Evolutionary conservation across 768 basidiomycete genomes (phyloP), one percentile per base, ranked within the genome.

Genomic region (Naganishia vishniacii): DNA sequence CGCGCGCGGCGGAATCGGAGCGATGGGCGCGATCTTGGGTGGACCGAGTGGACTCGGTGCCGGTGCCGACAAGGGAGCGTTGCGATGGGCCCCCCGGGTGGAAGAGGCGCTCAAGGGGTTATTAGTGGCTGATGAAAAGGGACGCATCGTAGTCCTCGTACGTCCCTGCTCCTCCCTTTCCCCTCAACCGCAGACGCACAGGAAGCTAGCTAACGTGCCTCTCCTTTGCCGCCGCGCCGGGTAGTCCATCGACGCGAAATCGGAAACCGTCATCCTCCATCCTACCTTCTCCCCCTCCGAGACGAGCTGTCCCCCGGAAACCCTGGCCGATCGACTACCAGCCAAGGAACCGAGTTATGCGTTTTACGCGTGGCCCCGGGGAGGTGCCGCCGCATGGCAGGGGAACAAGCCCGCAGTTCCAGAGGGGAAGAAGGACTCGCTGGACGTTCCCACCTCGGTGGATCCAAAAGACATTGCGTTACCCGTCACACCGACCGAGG

Each of bases 111-210:
- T 94, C 48, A 78, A 79, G 29, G 81, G 79, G n/a, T 80, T 92
- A 15, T 82, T 80, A 0, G 74, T 78, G 2, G 80, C 74, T 23
- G 77, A 82, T 44, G 67, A 72, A 23, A 82, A 79, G 13, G 82
- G 79, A 64, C 79, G 78, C n/a, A 72, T 91, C 12, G 82, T 89
- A 29, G 74, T 88, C 41, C 70, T 89, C 51, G 90, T 91, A 67
- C 77, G 85, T 79, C 28, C 15, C 34, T n/a, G 32, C 59, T 37
- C 20, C 32, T 18, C 2, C 3, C 31, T 15, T 8, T 48, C 34
- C 16, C 32, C 34, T 61, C 11, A n/a, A 46, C 16, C 26, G 42
- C 5, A 25, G 23, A 15, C 18, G 26, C 44, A 29, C 45, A 11
- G 41, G 25, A 61, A 9, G 26, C n/a, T 1, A 25, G 3, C 23